phyloP scores from a whole-genome alignment of 176 grass and related monocot species.

The Zoysia pacifica region DNA sequence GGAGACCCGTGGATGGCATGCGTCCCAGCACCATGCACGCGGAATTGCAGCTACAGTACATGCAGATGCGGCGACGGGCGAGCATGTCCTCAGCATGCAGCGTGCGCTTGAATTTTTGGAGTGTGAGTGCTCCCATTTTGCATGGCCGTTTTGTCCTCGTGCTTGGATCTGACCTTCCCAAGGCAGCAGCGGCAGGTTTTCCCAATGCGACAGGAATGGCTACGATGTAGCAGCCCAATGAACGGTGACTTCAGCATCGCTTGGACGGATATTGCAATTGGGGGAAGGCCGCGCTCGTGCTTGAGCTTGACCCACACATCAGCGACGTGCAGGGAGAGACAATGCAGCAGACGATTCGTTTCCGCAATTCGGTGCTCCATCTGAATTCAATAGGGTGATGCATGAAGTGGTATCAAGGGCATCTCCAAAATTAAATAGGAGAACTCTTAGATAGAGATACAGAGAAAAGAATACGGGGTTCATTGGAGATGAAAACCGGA shows the following conservation, averaged over 20 bases:
- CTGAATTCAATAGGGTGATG: no score
- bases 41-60: background rate
- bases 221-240: conserved; percentile 13
- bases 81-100: conserved; percentile 2
- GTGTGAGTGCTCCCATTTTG: background rate
- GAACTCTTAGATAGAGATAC: no score
- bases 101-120: background rate
- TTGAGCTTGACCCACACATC: no score
- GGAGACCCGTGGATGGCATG: background rate
- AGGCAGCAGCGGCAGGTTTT: conserved; percentile 19
- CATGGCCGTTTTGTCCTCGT: background rate
- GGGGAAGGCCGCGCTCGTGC: no score
- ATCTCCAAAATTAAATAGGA: no score
- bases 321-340: no score
- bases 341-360: no score
- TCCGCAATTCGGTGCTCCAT: no score
- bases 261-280: background rate
- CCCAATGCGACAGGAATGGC: conserved; percentile 23
- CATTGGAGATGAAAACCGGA: no score
- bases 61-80: no score
- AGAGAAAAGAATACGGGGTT: no score
- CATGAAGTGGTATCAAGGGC: no score
- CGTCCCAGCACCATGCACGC: background rate
- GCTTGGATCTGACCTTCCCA: conserved; percentile 33
- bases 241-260: background rate